These are phyloP conservation scores for Nemania sp. DNA, from an alignment of 2,329 filamentous ascomycete genomes.

Conservation along the genomic window DNA sequence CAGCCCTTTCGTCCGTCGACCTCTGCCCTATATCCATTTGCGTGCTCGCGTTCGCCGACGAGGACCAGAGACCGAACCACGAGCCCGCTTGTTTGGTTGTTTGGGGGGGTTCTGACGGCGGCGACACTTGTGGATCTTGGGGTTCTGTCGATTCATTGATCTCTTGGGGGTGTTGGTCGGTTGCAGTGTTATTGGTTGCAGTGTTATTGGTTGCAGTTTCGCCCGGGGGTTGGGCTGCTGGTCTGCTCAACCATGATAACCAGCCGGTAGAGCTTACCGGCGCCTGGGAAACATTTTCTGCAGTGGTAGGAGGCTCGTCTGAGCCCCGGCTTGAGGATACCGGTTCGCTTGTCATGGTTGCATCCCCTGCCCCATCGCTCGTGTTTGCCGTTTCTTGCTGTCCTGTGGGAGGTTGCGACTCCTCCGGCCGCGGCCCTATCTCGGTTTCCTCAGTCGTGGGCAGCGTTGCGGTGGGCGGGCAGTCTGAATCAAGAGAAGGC, in stretches of 20 bases:
- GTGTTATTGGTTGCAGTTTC: slow-evolving; percentile 19
- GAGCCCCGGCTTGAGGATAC: neutral
- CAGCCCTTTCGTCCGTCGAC: slow-evolving; percentile 22
- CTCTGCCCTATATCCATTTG: slow-evolving; percentile 20
- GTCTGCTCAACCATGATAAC: slow-evolving; percentile 57
- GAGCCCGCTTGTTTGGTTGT: slow-evolving; percentile 35
- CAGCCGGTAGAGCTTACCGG: slow-evolving; percentile 51
- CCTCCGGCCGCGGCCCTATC: slow-evolving; percentile 35
- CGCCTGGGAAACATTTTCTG: slow-evolving; percentile 27
- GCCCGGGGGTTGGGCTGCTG: slow-evolving; percentile 31
- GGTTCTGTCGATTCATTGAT: slow-evolving; percentile 23
- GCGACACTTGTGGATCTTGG: slow-evolving; percentile 26
- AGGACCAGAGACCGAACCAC: slow-evolving; percentile 46
- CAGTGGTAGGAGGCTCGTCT: slow-evolving; percentile 14
- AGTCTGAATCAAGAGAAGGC: slow-evolving; percentile 38
- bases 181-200: slow-evolving; percentile 23
- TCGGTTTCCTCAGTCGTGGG: slow-evolving; percentile 39
- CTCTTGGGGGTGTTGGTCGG: slow-evolving; percentile 30
- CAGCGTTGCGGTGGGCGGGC: slow-evolving; percentile 39
- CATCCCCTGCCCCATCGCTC: slow-evolving; percentile 10
- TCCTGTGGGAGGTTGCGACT: slow-evolving; percentile 32
- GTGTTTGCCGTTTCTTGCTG: slow-evolving; percentile 18
- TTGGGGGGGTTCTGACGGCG: slow-evolving; percentile 30
- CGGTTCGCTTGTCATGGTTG: neutral
- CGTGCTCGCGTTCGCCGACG: slow-evolving; percentile 25